Evolutionary conservation across 371 early-diverging fungal genomes (phyloP).

Genomic region (Rhizopus arrhizus): DNA sequence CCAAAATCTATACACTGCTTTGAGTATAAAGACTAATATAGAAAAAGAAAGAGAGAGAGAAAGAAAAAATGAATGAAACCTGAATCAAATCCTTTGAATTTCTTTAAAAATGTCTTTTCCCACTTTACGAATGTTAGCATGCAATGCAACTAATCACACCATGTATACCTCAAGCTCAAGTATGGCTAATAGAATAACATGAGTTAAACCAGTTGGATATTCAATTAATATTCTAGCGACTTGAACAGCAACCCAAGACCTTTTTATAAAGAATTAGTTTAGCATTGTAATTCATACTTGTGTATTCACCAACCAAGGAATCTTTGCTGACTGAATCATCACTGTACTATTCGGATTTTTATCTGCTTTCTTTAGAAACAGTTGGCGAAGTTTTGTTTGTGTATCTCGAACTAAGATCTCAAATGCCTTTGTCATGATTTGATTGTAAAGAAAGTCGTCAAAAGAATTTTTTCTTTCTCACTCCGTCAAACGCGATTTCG

Average conservation of each 20-base stretch:
- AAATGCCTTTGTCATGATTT: constrained; percentile 16
- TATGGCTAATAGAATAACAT: constrained; percentile 19
- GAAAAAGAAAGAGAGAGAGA: no score
- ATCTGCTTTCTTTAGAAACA: constrained; percentile 27
- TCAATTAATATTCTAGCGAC: constrained; percentile 19
- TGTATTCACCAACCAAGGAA: constrained; percentile 22
- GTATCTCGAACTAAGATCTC: constrained; percentile 19
- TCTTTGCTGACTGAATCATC: constrained; percentile 10
- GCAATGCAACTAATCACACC: background rate
- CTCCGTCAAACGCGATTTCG: no score
- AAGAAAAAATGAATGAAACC: background rate
- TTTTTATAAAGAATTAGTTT: background rate
- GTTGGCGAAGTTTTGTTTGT: constrained; percentile 13
- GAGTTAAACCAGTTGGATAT: constrained; percentile 33
- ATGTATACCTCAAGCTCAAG: constrained; percentile 27
- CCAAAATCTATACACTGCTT: constrained; percentile 12
- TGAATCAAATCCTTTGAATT: constrained; percentile 25
- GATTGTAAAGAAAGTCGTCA: background rate
- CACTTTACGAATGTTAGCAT: constrained; percentile 17
- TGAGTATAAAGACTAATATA: background rate
- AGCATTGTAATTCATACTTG: background rate
- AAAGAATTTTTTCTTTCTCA: background rate
- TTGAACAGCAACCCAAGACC: constrained; percentile 35
- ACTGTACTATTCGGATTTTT: constrained; percentile 14
- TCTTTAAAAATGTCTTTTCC: constrained; percentile 26